phyloP scores from a whole-genome alignment of 2,329 filamentous ascomycete genomes.

The Xylariaceae sp. region DNA sequence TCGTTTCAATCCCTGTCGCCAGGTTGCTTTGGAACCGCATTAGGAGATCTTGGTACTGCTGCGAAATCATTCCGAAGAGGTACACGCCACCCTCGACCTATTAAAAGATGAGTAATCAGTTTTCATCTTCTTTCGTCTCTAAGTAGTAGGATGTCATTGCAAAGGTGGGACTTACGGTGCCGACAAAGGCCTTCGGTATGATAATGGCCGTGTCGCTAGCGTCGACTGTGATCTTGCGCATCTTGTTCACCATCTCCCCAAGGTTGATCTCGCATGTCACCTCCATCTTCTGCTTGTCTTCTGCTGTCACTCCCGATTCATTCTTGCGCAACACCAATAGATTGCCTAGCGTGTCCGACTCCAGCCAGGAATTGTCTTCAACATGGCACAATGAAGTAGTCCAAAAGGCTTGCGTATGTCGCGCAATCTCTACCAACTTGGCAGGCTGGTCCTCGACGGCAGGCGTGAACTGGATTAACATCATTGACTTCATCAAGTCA shows the following conservation, averaged over 20 bases:
- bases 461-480: constrained; percentile 67
- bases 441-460: constrained; percentile 55
- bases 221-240: constrained; percentile 68
- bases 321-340: constrained; percentile 77
- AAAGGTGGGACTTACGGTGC: constrained; percentile 70
- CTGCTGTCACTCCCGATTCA: constrained; percentile 63
- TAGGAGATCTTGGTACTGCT: constrained; percentile 70
- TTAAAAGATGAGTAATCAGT: constrained; percentile 8
- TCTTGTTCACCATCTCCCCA: constrained; percentile 90
- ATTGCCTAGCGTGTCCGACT: constrained; percentile 85
- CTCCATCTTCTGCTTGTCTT: constrained; percentile 68
- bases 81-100: constrained; percentile 90
- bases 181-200: constrained; percentile 79
- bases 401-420: constrained; percentile 81
- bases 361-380: constrained; percentile 70
- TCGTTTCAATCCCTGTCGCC: constrained; percentile 59
- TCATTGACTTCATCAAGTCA: constrained; percentile 91
- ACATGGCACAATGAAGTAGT: constrained; percentile 72
- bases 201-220: constrained; percentile 63
- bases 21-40: constrained; percentile 75
- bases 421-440: constrained; percentile 67
- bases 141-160: background rate
- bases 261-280: constrained; percentile 78
- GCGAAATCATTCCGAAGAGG: constrained; percentile 75
- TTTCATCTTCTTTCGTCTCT: background rate